phyloP scores from a whole-genome alignment of 1,139 yeast genomes.

The Yamadazyma aaseri region DNA sequence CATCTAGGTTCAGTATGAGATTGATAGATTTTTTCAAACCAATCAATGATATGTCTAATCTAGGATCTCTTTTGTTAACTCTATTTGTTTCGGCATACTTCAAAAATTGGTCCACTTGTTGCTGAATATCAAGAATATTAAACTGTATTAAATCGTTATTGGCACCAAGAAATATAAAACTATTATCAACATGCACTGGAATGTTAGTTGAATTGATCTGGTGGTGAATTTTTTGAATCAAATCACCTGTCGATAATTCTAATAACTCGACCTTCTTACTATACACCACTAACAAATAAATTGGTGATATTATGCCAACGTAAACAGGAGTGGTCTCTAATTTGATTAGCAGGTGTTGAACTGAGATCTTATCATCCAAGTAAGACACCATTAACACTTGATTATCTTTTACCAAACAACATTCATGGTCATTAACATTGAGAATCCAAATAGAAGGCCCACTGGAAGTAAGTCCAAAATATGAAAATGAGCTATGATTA shows the following conservation, averaged over 20 bases:
- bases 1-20: constrained; percentile 27
- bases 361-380: constrained; percentile 8
- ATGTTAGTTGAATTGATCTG: constrained; percentile 26
- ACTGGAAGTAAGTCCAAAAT: constrained; percentile 26
- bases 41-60: constrained; percentile 28
- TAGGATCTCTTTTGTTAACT: constrained; percentile 23
- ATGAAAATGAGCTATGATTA: constrained; percentile 26
- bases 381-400: constrained; percentile 15
- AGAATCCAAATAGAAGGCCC: constrained; percentile 25
- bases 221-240: constrained; percentile 42
- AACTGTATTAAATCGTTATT: constrained; percentile 31
- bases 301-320: constrained; percentile 41
- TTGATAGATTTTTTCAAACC: constrained; percentile 40
- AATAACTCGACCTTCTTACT: constrained; percentile 43
- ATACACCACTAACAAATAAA: constrained; percentile 42
- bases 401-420: constrained; percentile 30
- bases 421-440: constrained; percentile 15
- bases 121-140: constrained; percentile 29
- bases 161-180: constrained; percentile 26
- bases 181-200: constrained; percentile 15
- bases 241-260: constrained; percentile 43
- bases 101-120: constrained; percentile 42
- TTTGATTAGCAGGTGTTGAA: constrained; percentile 23
- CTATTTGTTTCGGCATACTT: constrained; percentile 17
- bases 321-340: constrained; percentile 32